Percentiles rank a stretch among this genome's conserved stretches.
phyloP scores from a whole-genome alignment of 2,329 filamentous ascomycete genomes.

The Pseudocercospora macadamiae region DNA sequence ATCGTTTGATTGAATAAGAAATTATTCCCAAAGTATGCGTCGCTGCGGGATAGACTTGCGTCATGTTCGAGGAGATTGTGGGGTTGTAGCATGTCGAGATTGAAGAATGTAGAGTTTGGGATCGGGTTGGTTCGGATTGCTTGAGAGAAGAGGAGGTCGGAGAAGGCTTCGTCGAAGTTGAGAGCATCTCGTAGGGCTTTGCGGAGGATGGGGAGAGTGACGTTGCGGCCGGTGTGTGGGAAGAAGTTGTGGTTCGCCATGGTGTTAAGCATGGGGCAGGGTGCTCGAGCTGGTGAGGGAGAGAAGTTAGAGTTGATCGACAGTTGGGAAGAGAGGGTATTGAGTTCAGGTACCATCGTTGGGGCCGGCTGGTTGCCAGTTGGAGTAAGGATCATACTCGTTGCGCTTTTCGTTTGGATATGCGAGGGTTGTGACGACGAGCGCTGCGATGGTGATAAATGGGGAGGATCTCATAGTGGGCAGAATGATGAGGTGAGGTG shows the following conservation, averaged over 20 bases:
- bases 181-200: neutral
- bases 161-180: neutral
- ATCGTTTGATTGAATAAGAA: slow-evolving; percentile 56
- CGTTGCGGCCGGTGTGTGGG: neutral
- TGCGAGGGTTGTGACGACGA: no score
- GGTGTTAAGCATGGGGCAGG: neutral
- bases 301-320: no score
- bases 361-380: neutral
- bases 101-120: neutral
- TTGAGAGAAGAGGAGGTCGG: no score
- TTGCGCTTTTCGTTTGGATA: neutral
- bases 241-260: neutral
- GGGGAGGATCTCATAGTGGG: no score
- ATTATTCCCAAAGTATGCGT: slow-evolving; percentile 56
- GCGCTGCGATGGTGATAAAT: no score
- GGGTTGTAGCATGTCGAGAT: neutral
- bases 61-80: slow-evolving; percentile 8
- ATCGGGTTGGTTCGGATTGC: no score
- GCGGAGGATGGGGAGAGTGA: neutral
- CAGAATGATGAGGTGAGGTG: no score
- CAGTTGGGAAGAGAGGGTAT: no score
- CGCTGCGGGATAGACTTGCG: slow-evolving; percentile 44
- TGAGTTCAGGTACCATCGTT: neutral
- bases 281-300: no score
- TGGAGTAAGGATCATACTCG: no score